A percentile compares a stretch with the other conserved stretches of the same genome.
phyloP scores from a whole-genome alignment of 2,329 filamentous ascomycete species.

The Colletotrichum coccodes region DNA sequence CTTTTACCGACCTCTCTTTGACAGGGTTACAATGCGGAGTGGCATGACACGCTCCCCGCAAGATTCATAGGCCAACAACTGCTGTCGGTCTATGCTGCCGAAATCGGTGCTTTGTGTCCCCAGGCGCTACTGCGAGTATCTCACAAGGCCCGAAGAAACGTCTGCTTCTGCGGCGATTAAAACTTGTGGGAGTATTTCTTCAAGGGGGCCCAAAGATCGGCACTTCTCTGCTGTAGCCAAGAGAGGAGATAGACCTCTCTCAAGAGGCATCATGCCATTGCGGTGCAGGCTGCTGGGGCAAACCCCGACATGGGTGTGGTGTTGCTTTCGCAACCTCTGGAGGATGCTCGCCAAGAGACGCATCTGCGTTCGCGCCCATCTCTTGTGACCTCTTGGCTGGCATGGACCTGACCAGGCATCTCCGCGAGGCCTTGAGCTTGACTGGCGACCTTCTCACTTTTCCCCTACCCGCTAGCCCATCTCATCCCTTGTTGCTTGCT shows the following conservation, averaged over 20 bases:
- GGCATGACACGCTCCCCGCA: constrained; percentile 1
- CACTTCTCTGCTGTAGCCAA: not conserved
- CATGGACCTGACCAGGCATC: not conserved
- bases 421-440: not conserved
- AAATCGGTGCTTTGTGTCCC: not conserved
- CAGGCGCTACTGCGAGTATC: not conserved
- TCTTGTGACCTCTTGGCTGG: constrained; percentile 8
- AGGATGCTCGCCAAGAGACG: not conserved
- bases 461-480: not conserved
- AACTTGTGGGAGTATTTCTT: not conserved
- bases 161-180: not conserved
- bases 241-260: not conserved
- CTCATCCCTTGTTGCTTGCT: too few relatives aligned
- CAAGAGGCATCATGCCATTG: not conserved
- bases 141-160: not conserved
- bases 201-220: not conserved
- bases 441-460: not conserved
- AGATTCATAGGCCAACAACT: not conserved
- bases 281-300: not conserved
- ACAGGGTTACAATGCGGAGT: constrained; percentile 8
- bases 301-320: not conserved
- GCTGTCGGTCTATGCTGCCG: not conserved
- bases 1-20: not conserved
- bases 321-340: not conserved
- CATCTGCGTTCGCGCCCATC: constrained; percentile 15